Conservation (phyloP, 1,284 basidiomycete genomes). For the Trametes pubescens region DNA sequence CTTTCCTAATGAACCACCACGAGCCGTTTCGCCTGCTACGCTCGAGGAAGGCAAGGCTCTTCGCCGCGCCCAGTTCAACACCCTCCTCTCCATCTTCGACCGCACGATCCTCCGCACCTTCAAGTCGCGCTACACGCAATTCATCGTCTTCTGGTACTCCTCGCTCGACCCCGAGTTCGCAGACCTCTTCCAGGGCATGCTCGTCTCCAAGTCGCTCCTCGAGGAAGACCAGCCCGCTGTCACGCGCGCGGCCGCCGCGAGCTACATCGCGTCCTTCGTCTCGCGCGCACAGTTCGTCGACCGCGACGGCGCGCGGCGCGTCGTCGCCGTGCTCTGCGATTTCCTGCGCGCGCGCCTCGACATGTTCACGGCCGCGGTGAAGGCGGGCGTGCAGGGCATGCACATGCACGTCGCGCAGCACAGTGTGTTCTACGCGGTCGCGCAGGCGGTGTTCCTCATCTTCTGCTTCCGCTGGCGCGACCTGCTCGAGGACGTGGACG, state of each 20-base stretch:
- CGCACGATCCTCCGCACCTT: slow-evolving; percentile 94
- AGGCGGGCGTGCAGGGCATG: slow-evolving; percentile 46
- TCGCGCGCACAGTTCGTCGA: slow-evolving; percentile 91
- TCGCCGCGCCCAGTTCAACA: slow-evolving; percentile 78
- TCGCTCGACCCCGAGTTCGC: slow-evolving; percentile 91
- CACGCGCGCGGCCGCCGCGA: slow-evolving; percentile 88
- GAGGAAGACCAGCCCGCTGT: slow-evolving; percentile 67
- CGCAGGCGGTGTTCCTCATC: slow-evolving; percentile 94
- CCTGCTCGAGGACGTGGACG: slow-evolving; percentile 69
- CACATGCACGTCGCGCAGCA: slow-evolving; percentile 55
- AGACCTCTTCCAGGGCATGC: slow-evolving; percentile 93
- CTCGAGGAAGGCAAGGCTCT: slow-evolving; percentile 47
- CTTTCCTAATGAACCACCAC: slow-evolving; percentile 17
- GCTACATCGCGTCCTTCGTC: slow-evolving; percentile 93
- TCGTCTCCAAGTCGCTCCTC: slow-evolving; percentile 89
- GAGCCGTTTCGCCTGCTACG: slow-evolving; percentile 36
- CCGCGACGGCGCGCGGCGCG: slow-evolving; percentile 75
- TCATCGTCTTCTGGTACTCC: slow-evolving; percentile 95
- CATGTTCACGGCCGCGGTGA: slow-evolving; percentile 63
- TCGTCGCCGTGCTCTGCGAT: slow-evolving; percentile 85
- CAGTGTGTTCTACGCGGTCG: slow-evolving; percentile 91
- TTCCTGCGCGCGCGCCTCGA: slow-evolving; percentile 84
- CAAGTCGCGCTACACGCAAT: slow-evolving; percentile 97
- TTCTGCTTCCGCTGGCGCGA: slow-evolving; percentile 99
- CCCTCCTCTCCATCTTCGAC: slow-evolving; percentile 92